Base-by-base conservation (phyloP, 495 filamentous ascomycete genomes). In the Oleoguttula mirabilis region DNA sequence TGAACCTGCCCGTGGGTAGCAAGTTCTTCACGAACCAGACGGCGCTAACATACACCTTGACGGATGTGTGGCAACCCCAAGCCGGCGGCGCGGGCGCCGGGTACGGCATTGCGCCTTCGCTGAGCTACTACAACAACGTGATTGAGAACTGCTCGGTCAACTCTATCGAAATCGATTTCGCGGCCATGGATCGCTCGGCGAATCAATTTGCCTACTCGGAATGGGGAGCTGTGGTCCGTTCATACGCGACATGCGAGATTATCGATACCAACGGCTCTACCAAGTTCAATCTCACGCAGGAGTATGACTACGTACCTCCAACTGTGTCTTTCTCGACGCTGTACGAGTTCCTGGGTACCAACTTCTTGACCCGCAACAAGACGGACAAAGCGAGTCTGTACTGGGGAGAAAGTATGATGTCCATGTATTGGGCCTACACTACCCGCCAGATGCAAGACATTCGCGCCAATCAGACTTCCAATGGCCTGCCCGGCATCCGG, bases 11-110 rank as follows among this genome's bases (percentile, higher is more conserved):
- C 16, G 36, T 59, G 7, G 48, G 53, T 14, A 55, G 36, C 30
- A 38, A 54, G 14, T 45, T 59, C 28, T 60, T 55, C 42, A 59
- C 59, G 10, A 51, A 60, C 32, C 51, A 59, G 35, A 49, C 30
- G 14, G 54, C 48, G 8, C 43, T 62, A 23, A 54, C 51, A 3
- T 59, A 58, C 27, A 59, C 55, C 3, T 25, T 62, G 6, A 49
- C 52, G 5, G 45, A 30, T 25, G 48, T 59, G 3, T 58, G 49
- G 52, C 47, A 54, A 21, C 32, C 41, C 10, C 20, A 21, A 34
- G 24, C n/a, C n/a, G 22, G 24, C 32, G 50, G 32, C 38, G 35
- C 42, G 20, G 20, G 2, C 21, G 17, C 45, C 34, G 39, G 39
- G 11, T 2, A 32, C 23, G 41, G 21, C 4, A 21, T 44, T 19